phyloP scores from a whole-genome alignment of 208 protist genomes.

The Angomonas desouzai region DNA sequence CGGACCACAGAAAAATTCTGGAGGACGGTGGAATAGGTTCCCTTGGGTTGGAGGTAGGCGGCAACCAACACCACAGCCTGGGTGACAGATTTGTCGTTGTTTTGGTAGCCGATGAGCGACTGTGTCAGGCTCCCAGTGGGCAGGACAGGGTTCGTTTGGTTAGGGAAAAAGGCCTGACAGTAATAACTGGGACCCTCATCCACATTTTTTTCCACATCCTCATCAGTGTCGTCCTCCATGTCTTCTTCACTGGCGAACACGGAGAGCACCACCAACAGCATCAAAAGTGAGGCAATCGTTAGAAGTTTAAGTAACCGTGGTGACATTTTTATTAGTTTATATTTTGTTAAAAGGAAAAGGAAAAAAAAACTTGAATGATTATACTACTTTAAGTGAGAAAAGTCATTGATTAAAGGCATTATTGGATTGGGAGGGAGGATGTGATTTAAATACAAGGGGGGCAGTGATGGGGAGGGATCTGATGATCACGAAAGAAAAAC shows the following conservation, averaged over 20 bases:
- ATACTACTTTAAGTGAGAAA: neutral
- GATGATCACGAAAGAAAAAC: constrained; percentile 10
- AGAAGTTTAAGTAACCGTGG: neutral
- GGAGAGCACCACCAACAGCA: neutral
- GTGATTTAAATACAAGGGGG: too few relatives aligned
- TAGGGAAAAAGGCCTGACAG: constrained; percentile 59
- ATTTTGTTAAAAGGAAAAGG: neutral
- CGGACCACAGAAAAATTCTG: constrained; percentile 90
- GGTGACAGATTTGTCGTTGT: constrained; percentile 30
- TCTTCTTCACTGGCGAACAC: constrained; percentile 27
- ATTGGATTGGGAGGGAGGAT: too few relatives aligned
- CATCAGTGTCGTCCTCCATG: constrained; percentile 20
- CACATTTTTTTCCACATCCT: constrained; percentile 9
- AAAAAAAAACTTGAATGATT: constrained; percentile 2
- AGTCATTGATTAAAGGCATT: too few relatives aligned
- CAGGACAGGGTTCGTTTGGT: constrained; percentile 40
- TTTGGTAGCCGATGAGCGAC: constrained; percentile 63
- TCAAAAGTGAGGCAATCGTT: neutral
- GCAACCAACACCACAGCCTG: constrained; percentile 55
- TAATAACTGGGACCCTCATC: constrained; percentile 5
- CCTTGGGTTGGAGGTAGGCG: constrained; percentile 46
- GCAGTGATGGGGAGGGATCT: neutral
- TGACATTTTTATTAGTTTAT: neutral
- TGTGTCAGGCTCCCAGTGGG: constrained; percentile 41
- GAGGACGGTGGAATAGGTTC: constrained; percentile 35